Percentiles rank a stretch among this genome's conserved stretches.
These are phyloP conservation scores for Plicaturopsis crispa DNA, from an alignment of 768 basidiomycete species.

Conservation along the genomic window DNA sequence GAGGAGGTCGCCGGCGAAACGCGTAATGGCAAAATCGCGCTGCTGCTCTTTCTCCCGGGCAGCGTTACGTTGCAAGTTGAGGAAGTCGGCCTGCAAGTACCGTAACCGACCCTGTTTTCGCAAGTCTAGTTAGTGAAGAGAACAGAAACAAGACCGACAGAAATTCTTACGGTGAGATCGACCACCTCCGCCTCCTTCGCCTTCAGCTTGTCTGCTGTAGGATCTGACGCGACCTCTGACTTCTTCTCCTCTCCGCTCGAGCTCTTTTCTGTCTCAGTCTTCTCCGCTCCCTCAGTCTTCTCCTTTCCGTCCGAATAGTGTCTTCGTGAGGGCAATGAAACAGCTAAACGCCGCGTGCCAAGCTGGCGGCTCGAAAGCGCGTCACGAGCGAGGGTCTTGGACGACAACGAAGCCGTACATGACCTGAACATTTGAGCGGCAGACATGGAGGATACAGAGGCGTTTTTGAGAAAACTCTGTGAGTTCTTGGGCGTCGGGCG, in stretches of 20 bases:
- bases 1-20: slow-evolving; percentile 84
- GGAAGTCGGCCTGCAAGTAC: slow-evolving; percentile 91
- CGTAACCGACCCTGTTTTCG: slow-evolving; percentile 69
- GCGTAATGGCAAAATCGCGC: slow-evolving; percentile 86
- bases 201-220: slow-evolving; percentile 55
- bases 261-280: no score
- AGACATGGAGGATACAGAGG: slow-evolving; percentile 47
- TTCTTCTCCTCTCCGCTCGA: slow-evolving; percentile 11
- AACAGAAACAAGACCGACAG: background rate
- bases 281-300: slow-evolving; percentile 19
- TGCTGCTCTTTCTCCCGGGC: slow-evolving; percentile 89
- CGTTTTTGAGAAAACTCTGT: no score
- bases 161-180: slow-evolving; percentile 68
- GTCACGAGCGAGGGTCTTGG: slow-evolving; percentile 35
- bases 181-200: slow-evolving; percentile 74
- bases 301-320: slow-evolving; percentile 54
- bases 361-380: slow-evolving; percentile 16
- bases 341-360: slow-evolving; percentile 17
- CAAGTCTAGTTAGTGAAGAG: slow-evolving; percentile 8
- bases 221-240: slow-evolving; percentile 20
- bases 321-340: slow-evolving; percentile 22
- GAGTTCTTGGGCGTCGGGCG: slow-evolving; percentile 13
- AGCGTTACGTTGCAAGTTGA: slow-evolving; percentile 90
- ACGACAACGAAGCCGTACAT: slow-evolving; percentile 51
- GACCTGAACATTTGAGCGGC: slow-evolving; percentile 48